These are phyloP conservation scores for Thoreauomyces humboldtii DNA, from an alignment of 192 early-diverging fungal genomes.

Conservation along the genomic window DNA sequence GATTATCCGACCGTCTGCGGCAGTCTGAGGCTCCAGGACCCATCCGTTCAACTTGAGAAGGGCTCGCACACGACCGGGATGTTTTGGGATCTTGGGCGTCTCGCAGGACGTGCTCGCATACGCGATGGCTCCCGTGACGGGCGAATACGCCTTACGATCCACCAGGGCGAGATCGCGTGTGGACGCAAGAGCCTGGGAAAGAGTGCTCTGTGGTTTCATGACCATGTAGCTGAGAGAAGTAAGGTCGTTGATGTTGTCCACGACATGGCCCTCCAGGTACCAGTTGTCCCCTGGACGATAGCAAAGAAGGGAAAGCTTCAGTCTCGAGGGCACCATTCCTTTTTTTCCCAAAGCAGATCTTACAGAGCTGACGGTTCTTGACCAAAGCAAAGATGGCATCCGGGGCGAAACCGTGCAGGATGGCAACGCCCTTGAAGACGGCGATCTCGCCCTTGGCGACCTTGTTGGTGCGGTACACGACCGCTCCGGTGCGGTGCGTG, in stretches of 20 bases:
- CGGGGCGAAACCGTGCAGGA: constrained; percentile 25
- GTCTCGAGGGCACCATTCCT: too few relatives aligned
- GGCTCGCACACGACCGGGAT: constrained; percentile 32
- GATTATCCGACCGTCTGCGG: constrained; percentile 14
- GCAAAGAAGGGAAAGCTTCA: too few relatives aligned
- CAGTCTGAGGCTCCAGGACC: constrained; percentile 29
- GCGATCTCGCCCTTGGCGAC: not conserved
- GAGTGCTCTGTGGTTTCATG: constrained; percentile 24
- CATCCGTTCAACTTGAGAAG: constrained; percentile 35
- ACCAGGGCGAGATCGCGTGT: constrained; percentile 29
- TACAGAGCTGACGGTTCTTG: constrained; percentile 10
- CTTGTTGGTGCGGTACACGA: constrained; percentile 24
- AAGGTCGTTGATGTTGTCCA: constrained; percentile 26
- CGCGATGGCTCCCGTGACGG: constrained; percentile 22
- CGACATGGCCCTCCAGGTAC: constrained; percentile 30
- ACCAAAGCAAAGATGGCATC: constrained; percentile 32
- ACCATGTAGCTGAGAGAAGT: constrained; percentile 34
- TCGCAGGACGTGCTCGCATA: constrained; percentile 29
- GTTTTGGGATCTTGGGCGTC: constrained; percentile 33
- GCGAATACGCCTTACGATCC: constrained; percentile 22
- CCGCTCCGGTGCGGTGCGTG: constrained; percentile 24
- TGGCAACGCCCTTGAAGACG: constrained; percentile 24
- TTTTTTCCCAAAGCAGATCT: too few relatives aligned
- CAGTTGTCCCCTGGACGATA: constrained; percentile 24
- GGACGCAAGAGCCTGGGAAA: constrained; percentile 27